Evolutionary conservation across 1,284 basidiomycete genomes (phyloP), one percentile per base, ranked within the genome.

Genomic region (Melampsora americana): DNA sequence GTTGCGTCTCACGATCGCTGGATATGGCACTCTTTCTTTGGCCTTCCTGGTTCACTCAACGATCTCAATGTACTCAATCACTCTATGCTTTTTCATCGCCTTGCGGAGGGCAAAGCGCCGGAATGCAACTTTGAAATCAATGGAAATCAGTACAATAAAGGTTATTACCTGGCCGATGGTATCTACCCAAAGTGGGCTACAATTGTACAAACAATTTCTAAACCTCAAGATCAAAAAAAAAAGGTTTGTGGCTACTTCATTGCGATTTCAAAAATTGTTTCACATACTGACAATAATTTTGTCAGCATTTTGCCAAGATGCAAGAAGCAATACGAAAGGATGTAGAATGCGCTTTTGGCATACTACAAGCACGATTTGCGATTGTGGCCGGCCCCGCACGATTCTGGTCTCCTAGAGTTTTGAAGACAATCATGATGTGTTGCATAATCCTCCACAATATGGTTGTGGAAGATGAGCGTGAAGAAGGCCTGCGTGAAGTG

Each of bases 131-230:
- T 62, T 16, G 7, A n/a, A n/a, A n/a, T n/a, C n/a, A n/a, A n/a
- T n/a, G n/a, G n/a, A n/a, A n/a, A n/a, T n/a, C n/a, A n/a, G n/a
- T n/a, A n/a, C n/a, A n/a, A n/a, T n/a, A n/a, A n/a, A n/a, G n/a
- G n/a, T n/a, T n/a, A n/a, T n/a, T n/a, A n/a, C 56, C 59, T 71
- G 5, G 53, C 23, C 23, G 60, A 62, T 62, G 60, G 59, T 5
- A 71, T 62, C 1, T 71, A 71, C 18, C 39, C 6, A 42, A 20
- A 59, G 26, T 42, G 69, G 69, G 14, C 69, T 23, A 62, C 69
- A 5, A n/a, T 62, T 7, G 28, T 62, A 9, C 12, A 62, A 62
- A 23, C 69, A 62, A 28, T 44, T 11, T 14, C 16, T 30, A 12
- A 65, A 14, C 62, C 6, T 14, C 62, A 65, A 65, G 62, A 23